These are phyloP conservation scores for Penicillium freii DNA, from an alignment of 2,329 filamentous ascomycete species.

Conservation along the genomic window DNA sequence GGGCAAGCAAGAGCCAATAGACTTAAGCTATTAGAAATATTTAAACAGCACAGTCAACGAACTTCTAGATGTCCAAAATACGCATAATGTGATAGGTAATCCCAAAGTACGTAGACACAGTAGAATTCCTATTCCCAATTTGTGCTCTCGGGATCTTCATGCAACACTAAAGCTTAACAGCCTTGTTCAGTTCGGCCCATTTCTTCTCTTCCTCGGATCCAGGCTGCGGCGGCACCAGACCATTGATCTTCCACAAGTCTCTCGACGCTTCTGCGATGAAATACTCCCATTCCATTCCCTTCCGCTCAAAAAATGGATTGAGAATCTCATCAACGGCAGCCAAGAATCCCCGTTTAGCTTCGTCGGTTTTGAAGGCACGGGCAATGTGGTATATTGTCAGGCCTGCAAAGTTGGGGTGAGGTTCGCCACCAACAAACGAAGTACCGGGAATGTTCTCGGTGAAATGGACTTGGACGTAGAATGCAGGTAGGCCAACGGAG, in stretches of 20 bases:
- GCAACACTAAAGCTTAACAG: neutral
- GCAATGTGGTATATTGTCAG: slow-evolving; percentile 9
- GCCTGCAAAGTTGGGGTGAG: neutral
- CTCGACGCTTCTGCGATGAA: slow-evolving; percentile 9
- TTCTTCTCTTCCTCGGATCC: slow-evolving; percentile 2
- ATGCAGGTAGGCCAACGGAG: neutral
- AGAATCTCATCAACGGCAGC: neutral
- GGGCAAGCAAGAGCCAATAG: neutral
- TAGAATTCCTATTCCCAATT: neutral
- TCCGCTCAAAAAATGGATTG: slow-evolving; percentile 1
- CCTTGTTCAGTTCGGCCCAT: slow-evolving; percentile 1
- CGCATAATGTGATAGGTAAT: neutral
- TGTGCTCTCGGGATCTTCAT: neutral
- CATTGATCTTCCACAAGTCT: slow-evolving; percentile 15
- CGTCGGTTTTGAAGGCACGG: slow-evolving; percentile 7
- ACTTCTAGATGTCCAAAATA: neutral
- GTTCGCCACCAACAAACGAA: neutral
- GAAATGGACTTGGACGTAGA: neutral
- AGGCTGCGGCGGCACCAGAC: slow-evolving; percentile 2
- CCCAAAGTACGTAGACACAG: neutral
- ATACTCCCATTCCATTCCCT: slow-evolving; percentile 14
- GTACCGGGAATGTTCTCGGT: neutral
- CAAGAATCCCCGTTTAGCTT: slow-evolving; percentile 1
- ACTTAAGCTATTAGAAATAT: neutral
- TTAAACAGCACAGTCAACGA: neutral